Evolutionary conservation across 2,329 filamentous ascomycete genomes (phyloP).

Genomic region (Zymoseptoria tritici): DNA sequence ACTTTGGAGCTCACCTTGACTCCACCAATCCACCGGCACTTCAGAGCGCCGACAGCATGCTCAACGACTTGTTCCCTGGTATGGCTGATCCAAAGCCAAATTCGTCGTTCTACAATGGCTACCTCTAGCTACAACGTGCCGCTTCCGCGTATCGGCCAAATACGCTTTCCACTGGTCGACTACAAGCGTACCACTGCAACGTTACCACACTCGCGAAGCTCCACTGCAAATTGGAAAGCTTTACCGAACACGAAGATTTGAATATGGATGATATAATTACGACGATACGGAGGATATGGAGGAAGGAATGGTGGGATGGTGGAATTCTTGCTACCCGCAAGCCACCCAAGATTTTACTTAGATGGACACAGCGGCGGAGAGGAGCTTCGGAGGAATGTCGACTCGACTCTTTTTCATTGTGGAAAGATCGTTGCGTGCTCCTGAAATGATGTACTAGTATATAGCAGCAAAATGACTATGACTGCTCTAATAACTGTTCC

Average conservation of each 20-base stretch:
- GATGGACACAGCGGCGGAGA: background rate
- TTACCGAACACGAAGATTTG: background rate
- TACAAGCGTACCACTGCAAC: background rate
- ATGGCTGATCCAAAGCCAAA: constrained; percentile 1
- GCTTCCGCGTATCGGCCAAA: background rate
- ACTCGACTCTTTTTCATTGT: background rate
- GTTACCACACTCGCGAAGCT: background rate
- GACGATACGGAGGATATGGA: background rate
- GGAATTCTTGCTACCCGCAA: background rate
- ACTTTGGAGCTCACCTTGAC: constrained; percentile 13
- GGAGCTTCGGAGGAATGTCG: background rate
- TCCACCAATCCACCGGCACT: constrained; percentile 9
- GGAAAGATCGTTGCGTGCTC: background rate
- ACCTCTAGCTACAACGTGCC: background rate
- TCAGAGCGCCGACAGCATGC: constrained; percentile 12
- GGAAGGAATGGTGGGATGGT: background rate
- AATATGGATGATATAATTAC: background rate
- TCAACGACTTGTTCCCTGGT: constrained; percentile 19
- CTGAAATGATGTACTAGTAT: background rate
- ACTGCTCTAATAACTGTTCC: background rate
- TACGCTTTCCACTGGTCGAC: background rate
- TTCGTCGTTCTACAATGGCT: background rate
- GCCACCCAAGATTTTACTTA: background rate
- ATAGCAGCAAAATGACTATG: background rate
- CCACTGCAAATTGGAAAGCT: background rate